These are phyloP conservation scores for Mucor circinelloides DNA, from an alignment of 371 early-diverging fungal genomes.

Conservation along the genomic window DNA sequence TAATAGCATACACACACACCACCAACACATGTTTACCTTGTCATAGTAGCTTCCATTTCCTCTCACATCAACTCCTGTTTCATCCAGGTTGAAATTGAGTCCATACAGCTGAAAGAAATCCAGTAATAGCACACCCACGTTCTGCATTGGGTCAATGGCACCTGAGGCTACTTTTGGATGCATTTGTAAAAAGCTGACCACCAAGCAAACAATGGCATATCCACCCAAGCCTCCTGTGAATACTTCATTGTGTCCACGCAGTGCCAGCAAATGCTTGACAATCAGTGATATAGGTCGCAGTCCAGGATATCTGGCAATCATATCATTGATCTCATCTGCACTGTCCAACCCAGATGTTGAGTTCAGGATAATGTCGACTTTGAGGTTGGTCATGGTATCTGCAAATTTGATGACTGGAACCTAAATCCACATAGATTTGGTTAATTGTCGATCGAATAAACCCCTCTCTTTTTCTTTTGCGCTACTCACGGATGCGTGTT, in stretches of 20 bases:
- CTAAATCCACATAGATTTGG: constrained; percentile 16
- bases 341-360: constrained; percentile 68
- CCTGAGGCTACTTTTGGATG: constrained; percentile 83
- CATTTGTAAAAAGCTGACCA: constrained; percentile 86
- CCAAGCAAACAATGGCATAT: constrained; percentile 87
- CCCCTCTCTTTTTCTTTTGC: background rate
- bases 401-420: constrained; percentile 94
- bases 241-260: constrained; percentile 85
- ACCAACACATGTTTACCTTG: constrained; percentile 56
- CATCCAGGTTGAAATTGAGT: constrained; percentile 67
- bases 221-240: constrained; percentile 93
- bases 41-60: constrained; percentile 63
- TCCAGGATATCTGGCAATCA: constrained; percentile 59
- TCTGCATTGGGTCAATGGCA: constrained; percentile 68
- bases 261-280: constrained; percentile 82
- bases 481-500: constrained; percentile 48
- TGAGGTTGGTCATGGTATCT: constrained; percentile 69
- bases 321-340: constrained; percentile 59
- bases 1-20: background rate
- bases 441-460: background rate
- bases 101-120: constrained; percentile 98
- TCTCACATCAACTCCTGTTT: constrained; percentile 69
- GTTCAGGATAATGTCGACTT: constrained; percentile 89
- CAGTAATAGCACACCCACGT: constrained; percentile 87
- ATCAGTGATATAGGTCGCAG: constrained; percentile 73